Evolutionary conservation across 176 grass and related monocot species (phyloP).

Genomic region (Avena sativa): DNA sequence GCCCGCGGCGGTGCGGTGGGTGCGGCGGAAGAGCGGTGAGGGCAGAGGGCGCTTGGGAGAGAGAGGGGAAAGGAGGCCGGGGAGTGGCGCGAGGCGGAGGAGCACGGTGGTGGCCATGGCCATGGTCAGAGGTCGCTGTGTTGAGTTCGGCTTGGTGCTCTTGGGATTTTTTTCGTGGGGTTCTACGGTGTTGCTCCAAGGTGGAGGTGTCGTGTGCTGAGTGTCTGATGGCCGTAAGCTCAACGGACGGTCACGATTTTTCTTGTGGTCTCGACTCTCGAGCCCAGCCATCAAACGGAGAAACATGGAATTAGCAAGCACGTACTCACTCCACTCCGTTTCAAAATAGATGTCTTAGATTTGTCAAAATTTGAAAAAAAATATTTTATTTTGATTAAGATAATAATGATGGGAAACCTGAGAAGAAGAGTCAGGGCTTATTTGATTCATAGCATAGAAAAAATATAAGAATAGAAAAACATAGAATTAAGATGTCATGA

Average conservation of each 20-base stretch:
- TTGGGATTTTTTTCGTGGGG: background rate
- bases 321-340: no score
- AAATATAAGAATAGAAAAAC: no score
- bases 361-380: no score
- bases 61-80: background rate
- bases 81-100: background rate
- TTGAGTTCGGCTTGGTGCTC: background rate
- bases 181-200: background rate
- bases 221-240: background rate
- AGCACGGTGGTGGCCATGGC: slow-evolving; percentile 24
- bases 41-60: background rate
- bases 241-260: background rate
- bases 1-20: background rate
- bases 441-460: no score
- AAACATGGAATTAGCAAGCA: no score
- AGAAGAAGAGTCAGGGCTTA: no score
- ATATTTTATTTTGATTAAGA: no score
- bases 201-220: background rate
- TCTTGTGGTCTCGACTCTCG: no score
- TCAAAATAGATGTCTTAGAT: no score
- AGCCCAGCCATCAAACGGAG: no score
- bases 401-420: no score
- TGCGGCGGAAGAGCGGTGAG: background rate
- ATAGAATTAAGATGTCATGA: no score
- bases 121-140: background rate